Evolutionary conservation across 768 basidiomycete genomes (phyloP), one percentile per base, ranked within the genome.

Genomic region (Suillus occidentalis): DNA sequence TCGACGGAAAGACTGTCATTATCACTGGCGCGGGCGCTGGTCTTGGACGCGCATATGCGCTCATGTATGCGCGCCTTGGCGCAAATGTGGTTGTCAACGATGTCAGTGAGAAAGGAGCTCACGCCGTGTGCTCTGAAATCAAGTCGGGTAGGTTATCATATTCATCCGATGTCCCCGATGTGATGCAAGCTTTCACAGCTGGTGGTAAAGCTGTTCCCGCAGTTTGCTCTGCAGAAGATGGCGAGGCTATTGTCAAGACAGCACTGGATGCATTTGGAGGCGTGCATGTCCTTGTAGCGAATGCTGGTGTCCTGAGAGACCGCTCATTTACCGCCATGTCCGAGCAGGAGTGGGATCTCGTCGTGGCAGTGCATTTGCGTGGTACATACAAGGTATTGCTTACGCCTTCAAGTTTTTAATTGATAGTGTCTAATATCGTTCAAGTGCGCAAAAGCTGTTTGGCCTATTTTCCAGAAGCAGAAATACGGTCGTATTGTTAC

Each of bases 1-100:
- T 91, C 73, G 91, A 93, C 65, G 91, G 88, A 18, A 90, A 98
- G 80, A 97, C 95, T 13, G 92, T 92, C 65, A 88, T 99, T 70
- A 85, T 99, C 69, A 99, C 97, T 3, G 97, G 97, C 45, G 93
- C 95, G 8, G 97, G 97, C 49, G 94, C 91, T 34, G 97, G 97
- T 61, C 87, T 99, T 37, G 97, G 97, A 20, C 89, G 97, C 36
- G 86, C 87, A 2, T 97, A 99, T 73, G 92, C 97, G 0, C 83
- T 90, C 50, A 92, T 98, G 92, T 99, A 91, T 72, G 92, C 85
- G 31, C 88, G 85, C 62, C 87, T 96, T 10, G 97, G 97, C n/a
- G 97, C 95, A 12, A 97, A 97, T 70, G 92, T 99, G 39, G 92
- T 99, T 53, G 87, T 99, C 50, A 99, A 99, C 74, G 97, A 99